Percentiles rank a stretch among this genome's conserved stretches.
Conservation (phyloP, 331 rosid species). For the Ulmus americana region DNA sequence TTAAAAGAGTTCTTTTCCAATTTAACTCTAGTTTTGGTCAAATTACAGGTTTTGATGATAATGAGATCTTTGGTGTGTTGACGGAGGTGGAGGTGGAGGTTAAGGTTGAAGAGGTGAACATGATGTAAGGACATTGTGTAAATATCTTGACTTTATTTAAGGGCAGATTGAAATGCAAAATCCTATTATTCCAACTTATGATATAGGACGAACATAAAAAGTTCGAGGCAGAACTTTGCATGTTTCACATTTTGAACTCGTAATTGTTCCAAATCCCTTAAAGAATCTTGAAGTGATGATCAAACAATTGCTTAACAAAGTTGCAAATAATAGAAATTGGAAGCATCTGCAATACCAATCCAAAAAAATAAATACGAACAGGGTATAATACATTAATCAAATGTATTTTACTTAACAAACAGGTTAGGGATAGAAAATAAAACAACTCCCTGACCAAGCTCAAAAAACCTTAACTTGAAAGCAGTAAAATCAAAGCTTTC, state of each 20-base stretch:
- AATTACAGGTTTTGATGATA: constrained; percentile 25
- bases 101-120: constrained; percentile 18
- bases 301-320: neutral
- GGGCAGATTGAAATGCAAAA: too few species aligned
- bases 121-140: neutral
- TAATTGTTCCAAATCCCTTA: too few species aligned
- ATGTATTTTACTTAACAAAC: constrained; percentile 28
- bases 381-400: neutral
- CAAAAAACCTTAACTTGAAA: constrained; percentile 32
- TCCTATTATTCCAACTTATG: too few species aligned
- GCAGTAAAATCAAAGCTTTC: constrained; percentile 44
- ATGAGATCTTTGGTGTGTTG: constrained; percentile 15
- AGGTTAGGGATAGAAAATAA: constrained; percentile 45
- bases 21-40: constrained; percentile 4
- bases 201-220: too few species aligned
- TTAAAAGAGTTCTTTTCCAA: too few species aligned
- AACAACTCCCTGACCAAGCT: constrained; percentile 50
- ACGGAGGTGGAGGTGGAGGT: neutral
- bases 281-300: neutral
- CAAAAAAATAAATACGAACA: neutral
- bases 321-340: neutral
- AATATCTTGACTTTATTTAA: too few species aligned
- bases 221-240: too few species aligned
- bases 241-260: too few species aligned
- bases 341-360: neutral